Evolutionary conservation across 208 protist species (phyloP).

Genomic region (Trypanosoma vivax): DNA sequence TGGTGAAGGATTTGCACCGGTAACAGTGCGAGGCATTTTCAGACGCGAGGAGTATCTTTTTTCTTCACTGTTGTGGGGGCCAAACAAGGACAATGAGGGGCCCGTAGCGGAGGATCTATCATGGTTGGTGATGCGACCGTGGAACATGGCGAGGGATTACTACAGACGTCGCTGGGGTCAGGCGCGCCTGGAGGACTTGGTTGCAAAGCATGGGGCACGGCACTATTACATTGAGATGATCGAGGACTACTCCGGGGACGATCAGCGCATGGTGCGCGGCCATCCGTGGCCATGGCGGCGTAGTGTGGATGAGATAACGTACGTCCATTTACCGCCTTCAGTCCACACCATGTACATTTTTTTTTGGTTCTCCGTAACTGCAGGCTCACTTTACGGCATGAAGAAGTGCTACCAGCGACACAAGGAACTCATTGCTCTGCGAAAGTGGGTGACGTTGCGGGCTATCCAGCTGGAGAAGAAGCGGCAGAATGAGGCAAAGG

Average conservation of each 20-base stretch:
- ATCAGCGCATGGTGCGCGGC: conserved; percentile 77
- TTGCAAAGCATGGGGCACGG: conserved; percentile 49
- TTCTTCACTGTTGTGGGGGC: conserved; percentile 43
- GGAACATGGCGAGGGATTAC: conserved; percentile 66
- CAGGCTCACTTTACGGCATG: conserved; percentile 77
- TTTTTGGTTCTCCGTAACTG: conserved; percentile 78
- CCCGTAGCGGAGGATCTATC: conserved; percentile 66
- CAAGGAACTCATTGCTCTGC: conserved; percentile 60
- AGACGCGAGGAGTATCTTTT: conserved; percentile 69
- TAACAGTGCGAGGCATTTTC: conserved; percentile 52
- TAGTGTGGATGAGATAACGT: conserved; percentile 71
- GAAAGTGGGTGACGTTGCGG: conserved; percentile 39
- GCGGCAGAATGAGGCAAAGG: conserved; percentile 62
- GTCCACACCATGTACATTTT: conserved; percentile 85
- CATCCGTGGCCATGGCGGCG: conserved; percentile 72
- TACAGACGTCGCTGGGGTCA: conserved; percentile 63
- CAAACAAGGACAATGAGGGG: conserved; percentile 58
- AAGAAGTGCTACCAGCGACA: conserved; percentile 63
- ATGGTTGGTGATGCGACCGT: conserved; percentile 75
- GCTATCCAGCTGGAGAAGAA: conserved; percentile 44
- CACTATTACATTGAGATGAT: conserved; percentile 86
- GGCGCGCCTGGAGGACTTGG: conserved; percentile 15
- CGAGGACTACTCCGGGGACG: conserved; percentile 83
- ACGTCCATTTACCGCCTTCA: conserved; percentile 75
- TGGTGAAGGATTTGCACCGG: conserved; percentile 60